Evolutionary conservation across 306 rosid genomes (phyloP), one percentile per base, ranked within the genome.

Genomic region (Castanospermum australe): DNA sequence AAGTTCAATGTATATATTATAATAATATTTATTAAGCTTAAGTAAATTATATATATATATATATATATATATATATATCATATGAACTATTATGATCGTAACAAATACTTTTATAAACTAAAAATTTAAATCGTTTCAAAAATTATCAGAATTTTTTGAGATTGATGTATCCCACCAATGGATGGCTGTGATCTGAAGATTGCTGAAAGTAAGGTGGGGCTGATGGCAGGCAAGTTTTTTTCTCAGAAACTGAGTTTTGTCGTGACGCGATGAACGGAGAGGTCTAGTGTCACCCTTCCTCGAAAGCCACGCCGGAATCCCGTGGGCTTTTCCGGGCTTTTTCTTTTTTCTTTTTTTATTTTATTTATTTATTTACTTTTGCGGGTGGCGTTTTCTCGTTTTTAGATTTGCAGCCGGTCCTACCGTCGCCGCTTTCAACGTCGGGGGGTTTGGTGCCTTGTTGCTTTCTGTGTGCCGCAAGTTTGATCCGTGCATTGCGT

Each of bases 251-350:
- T 17, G 35, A 3, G 11, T 36, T 63, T 67, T 77, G 82, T 70
- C 82, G 33, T 33, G 59, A 28, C 61, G 42, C 61, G 55, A 41
- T 51, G 54, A 38, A 28, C 78, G 78, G 78, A 14, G 30, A 38
- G 51, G 20, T 32, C 61, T 21, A n/a, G 8, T 7, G 55, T 20
- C 38, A 28, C 62, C 54, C 8, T 67, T 21, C 76, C 75, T 85
- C 69, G 81, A 38, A 67, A 74, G 41, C 42, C 83, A 67, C 78
- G 83, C 66, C 22, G 47, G 67, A 47, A 42, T 14, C 17, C 22
- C 18, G 17, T 25, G 59, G 8, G 41, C 39, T 4, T 48, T 51
- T 5, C 30, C 0, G 35, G 36, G n/a, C 38, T 30, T 44, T n/a
- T 50, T 0, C 0, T 1, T 7, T 4, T 55, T 14, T n/a, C 13